Conservation (phyloP, 768 basidiomycete species). For the Obba rivulosa region DNA sequence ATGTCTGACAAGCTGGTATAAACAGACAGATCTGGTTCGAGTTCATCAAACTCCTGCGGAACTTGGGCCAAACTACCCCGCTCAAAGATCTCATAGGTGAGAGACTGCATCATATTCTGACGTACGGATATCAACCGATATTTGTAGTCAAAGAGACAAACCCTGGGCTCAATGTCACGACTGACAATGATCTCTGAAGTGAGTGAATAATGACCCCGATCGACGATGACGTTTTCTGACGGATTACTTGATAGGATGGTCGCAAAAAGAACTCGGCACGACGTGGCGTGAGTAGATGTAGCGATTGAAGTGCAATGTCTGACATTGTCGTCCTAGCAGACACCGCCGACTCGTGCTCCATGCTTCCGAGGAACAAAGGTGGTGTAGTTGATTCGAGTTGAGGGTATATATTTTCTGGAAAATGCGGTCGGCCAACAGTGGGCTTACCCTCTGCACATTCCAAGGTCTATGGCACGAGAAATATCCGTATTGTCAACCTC, state of each 20-base stretch:
- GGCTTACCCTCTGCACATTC: too few species aligned
- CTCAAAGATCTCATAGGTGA: constrained; percentile 21
- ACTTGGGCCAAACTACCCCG: constrained; percentile 18
- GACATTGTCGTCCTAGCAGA: constrained; percentile 8
- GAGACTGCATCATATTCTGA: neutral
- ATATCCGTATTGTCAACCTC: constrained; percentile 39
- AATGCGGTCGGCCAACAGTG: constrained; percentile 4
- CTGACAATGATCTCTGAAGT: constrained; percentile 23
- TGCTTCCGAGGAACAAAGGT: constrained; percentile 29
- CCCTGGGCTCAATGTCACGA: constrained; percentile 24
- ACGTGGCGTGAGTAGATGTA: constrained; percentile 18
- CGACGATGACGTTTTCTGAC: neutral
- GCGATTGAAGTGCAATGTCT: neutral
- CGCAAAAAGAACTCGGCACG: constrained; percentile 17
- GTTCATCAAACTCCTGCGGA: constrained; percentile 23
- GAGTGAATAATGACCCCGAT: constrained; percentile 2
- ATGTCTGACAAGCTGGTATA: neutral
- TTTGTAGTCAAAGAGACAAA: constrained; percentile 23
- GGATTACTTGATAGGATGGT: constrained; percentile 10
- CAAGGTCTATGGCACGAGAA: constrained; percentile 28
- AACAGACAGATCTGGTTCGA: constrained; percentile 26
- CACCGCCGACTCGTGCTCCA: constrained; percentile 33
- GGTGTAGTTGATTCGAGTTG: constrained; percentile 32
- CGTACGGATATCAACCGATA: neutral
- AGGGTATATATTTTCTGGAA: too few species aligned